Base-by-base conservation (phyloP, 805 yeast species). In the Yamadazyma kitorensis region DNA sequence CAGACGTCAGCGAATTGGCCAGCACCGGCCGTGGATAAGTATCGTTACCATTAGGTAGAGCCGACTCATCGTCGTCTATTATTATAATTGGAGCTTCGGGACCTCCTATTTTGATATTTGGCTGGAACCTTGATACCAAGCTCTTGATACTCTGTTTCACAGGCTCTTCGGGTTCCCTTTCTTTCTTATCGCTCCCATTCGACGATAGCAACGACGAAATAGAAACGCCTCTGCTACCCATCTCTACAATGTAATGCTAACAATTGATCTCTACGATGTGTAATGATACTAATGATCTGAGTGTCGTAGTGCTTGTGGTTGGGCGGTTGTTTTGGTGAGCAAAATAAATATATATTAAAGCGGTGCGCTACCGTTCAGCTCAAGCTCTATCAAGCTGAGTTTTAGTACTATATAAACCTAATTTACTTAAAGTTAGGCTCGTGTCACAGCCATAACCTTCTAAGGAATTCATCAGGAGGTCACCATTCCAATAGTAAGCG, bases 401-500 rank as follows among this genome's bases (percentile, higher is more conserved):
- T 40, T 72, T 76, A 37, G 76, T 82, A 18, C 76, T 72, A 45
- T 76, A 72, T 33, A 73, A 68, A 27, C 96, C 96, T 37, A 87
- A 70, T 54, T 86, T 85, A 19, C 88, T 82, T 39, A 91, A 63
- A 20, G 82, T 78, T 51, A 93, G 62, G 40, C 82, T 81, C 0
- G 91, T 88, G 52, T 91, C 98, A 23, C 93, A 79, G 2, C 98
- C 98, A 48, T 82, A 86, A 2, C 96, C 97, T 40, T 87, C 91
- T 33, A 91, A 64, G 0, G 94, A 82, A 47, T 81, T 81, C 72
- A 91, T 76, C 39, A 80, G 81, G 32, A 91, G 59, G 33, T 82
- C 85, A 5, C 98, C 98, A 48, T 89, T 93, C 98, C 98, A 91
- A 58, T 91, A 91, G 48, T 91, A 97, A 0, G 95, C 86, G 53